Evolutionary conservation across 1,284 basidiomycete species (phyloP).

Genomic region (Melampsora larici-populina): DNA sequence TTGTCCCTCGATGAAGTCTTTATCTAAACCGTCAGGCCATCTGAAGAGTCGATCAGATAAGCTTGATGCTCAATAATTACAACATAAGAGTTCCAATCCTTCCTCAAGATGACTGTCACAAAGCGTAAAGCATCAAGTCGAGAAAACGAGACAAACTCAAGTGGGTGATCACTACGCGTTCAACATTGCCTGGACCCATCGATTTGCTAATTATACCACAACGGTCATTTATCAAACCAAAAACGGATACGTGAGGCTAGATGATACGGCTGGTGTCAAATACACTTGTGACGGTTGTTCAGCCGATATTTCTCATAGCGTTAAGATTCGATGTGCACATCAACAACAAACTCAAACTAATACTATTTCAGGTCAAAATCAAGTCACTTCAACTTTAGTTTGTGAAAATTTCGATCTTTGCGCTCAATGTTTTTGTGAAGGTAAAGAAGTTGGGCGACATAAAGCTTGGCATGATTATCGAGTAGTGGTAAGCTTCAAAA

Average conservation of each 20-base stretch:
- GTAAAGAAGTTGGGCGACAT: slow-evolving; percentile 82
- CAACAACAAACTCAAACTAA: slow-evolving; percentile 39
- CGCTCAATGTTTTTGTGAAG: slow-evolving; percentile 76
- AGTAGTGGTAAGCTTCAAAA: slow-evolving; percentile 67
- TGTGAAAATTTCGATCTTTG: slow-evolving; percentile 53
- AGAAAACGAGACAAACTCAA: background rate
- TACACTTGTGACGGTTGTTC: slow-evolving; percentile 50
- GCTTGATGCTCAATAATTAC: no score
- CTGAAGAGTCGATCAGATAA: no score
- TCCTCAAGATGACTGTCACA: background rate
- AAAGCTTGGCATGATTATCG: slow-evolving; percentile 86
- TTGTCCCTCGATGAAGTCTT: no score
- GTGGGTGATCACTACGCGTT: background rate
- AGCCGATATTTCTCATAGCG: slow-evolving; percentile 51
- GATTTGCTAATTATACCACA: no score
- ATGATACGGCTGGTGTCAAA: slow-evolving; percentile 39
- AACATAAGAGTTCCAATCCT: no score
- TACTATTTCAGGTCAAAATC: slow-evolving; percentile 26
- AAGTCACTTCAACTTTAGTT: slow-evolving; percentile 36
- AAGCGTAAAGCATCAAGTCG: slow-evolving; percentile 2
- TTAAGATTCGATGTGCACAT: slow-evolving; percentile 52
- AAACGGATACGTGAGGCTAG: background rate
- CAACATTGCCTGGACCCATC: no score
- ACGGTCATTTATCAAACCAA: no score
- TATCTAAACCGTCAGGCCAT: no score